phyloP scores from a whole-genome alignment of 164 flowering plant species.

The Tinospora cordifolia region DNA sequence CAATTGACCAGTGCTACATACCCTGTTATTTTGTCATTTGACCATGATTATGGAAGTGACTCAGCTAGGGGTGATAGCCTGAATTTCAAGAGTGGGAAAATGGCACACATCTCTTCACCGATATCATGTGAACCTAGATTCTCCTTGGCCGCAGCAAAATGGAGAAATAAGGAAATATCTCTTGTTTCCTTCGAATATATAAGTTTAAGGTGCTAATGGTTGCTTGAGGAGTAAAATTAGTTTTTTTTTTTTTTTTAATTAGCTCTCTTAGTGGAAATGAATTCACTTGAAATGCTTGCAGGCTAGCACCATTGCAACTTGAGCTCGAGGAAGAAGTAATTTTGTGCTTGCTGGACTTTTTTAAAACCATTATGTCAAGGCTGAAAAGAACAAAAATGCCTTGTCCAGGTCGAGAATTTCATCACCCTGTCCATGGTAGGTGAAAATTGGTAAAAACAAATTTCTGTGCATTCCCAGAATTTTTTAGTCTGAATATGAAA shows the following conservation, averaged over 20 bases:
- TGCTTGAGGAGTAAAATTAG: no score
- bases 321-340: constrained; percentile 84
- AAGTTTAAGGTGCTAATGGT: constrained; percentile 46
- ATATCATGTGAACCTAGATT: constrained; percentile 52
- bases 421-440: constrained; percentile 16
- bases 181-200: constrained; percentile 75
- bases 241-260: constrained; percentile 2
- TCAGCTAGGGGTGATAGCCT: constrained; percentile 28
- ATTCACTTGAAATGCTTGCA: constrained; percentile 33
- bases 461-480: constrained; percentile 15
- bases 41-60: constrained; percentile 37
- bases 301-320: constrained; percentile 65
- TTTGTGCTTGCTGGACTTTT: constrained; percentile 51
- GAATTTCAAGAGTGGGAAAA: constrained; percentile 25
- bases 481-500: constrained; percentile 15
- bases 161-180: constrained; percentile 68
- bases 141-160: constrained; percentile 50
- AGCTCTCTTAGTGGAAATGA: constrained; percentile 1
- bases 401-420: constrained; percentile 20
- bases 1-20: constrained; percentile 58
- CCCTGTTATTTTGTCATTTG: constrained; percentile 78
- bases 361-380: constrained; percentile 38
- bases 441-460: constrained; percentile 18
- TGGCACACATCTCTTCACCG: constrained; percentile 24
- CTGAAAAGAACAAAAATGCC: constrained; percentile 30